Evolutionary conservation across 1,284 basidiomycete species (phyloP), one percentile per base, ranked within the genome.

Genomic region (Trichosporon sp.): DNA sequence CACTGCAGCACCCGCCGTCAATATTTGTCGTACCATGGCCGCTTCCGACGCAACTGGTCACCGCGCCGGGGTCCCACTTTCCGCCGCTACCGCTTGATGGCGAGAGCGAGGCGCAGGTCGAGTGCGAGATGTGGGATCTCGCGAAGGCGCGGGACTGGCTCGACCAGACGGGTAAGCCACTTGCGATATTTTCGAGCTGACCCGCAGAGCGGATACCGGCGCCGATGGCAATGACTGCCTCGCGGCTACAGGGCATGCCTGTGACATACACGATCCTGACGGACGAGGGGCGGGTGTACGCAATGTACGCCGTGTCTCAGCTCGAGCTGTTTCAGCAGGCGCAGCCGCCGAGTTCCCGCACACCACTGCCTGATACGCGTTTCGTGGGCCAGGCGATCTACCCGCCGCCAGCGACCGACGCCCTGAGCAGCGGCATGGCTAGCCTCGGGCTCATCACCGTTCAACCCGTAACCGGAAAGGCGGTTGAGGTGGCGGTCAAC

Each of bases 401-500:
- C 23, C 35, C 62, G 32, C 31, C 62, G 21, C 32, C 62, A 11
- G 13, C 31, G 11, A 18, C 18, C 0, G 69, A 70, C 12, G 38
- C 25, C 15, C 18, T 68, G 9, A 51, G 56, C 18, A 64, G 56
- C 53, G 67, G 66, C n/a, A 47, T 72, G 51, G 62, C 56, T 8
- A 63, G 64, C 29, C 31, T 68, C 23, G 47, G 64, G 3, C 8
- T 68, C 3, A 31, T 44, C 15, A 32, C 70, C 42, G 67, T 23
- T 63, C 18, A 29, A 6, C 23, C 85, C 15, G 85, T 86, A 38
- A 73, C 75, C 27, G 77, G 76, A 62, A 89, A 90, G 76, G 92
- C 90, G 13, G 75, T 75, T 4, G 72, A 58, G 5, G 85, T 92
- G 18, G 88, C 90, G 1, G 85, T 95, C 73, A 98, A 98, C 77